These are phyloP conservation scores for Aegilops bicornis DNA, from an alignment of 176 grass and related monocot species.

Conservation along the genomic window DNA sequence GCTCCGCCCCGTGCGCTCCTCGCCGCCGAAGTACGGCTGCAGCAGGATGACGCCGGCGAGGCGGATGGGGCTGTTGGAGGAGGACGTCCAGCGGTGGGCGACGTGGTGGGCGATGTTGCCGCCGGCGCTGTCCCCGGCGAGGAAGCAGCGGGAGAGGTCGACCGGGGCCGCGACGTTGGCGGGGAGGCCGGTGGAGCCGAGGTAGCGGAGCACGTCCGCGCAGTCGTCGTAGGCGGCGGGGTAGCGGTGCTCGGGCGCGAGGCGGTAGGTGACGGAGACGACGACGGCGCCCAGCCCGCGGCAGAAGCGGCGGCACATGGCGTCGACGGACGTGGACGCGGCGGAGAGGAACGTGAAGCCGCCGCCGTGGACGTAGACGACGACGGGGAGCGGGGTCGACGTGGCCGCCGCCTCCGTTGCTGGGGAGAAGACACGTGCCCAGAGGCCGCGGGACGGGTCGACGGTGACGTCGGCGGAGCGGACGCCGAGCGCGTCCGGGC, in stretches of 20 bases:
- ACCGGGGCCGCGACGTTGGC: neutral
- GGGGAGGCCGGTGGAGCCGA: conserved; percentile 16
- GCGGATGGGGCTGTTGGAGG: too few relatives aligned
- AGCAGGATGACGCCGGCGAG: too few relatives aligned
- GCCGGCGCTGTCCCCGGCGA: conserved; percentile 87
- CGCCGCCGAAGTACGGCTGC: too few relatives aligned
- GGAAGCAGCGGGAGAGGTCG: conserved; percentile 37
- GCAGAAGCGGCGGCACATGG: conserved; percentile 48
- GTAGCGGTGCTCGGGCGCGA: conserved; percentile 57
- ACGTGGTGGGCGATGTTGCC: conserved; percentile 99
- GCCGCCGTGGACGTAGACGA: conserved; percentile 72
- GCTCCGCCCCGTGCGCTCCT: too few relatives aligned
- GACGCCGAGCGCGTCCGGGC: too few relatives aligned
- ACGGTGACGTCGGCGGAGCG: too few relatives aligned
- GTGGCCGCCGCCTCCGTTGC: too few relatives aligned
- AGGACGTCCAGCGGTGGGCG: too few relatives aligned
- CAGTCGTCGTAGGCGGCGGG: conserved; percentile 70
- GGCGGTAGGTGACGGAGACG: conserved; percentile 63
- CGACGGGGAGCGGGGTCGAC: conserved; percentile 22
- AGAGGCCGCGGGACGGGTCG: too few relatives aligned
- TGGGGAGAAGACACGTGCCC: too few relatives aligned
- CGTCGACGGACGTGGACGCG: conserved; percentile 32
- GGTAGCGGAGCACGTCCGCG: conserved; percentile 41
- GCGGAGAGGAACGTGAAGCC: conserved; percentile 55
- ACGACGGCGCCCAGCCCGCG: conserved; percentile 16